These are phyloP conservation scores for Tricholoma terreum DNA, from an alignment of 768 basidiomycete species.

Conservation along the genomic window DNA sequence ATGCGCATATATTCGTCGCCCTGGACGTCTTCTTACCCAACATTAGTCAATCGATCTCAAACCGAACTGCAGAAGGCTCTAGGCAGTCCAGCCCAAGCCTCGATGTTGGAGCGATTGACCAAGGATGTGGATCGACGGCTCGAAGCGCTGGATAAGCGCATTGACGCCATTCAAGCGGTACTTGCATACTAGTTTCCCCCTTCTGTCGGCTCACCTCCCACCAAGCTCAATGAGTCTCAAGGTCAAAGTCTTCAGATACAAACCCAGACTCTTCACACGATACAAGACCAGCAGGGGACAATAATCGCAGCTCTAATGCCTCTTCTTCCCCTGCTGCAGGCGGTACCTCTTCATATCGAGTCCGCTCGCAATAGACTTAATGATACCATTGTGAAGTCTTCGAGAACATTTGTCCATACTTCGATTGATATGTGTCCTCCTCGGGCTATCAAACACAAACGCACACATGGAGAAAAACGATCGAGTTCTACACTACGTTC, in stretches of 20 bases:
- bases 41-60: slow-evolving; percentile 61
- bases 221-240: slow-evolving; percentile 46
- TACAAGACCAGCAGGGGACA: slow-evolving; percentile 61
- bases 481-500: slow-evolving; percentile 15
- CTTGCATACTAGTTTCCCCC: background rate
- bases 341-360: slow-evolving; percentile 57
- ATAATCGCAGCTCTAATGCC: slow-evolving; percentile 55
- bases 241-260: slow-evolving; percentile 50
- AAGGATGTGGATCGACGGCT: slow-evolving; percentile 42
- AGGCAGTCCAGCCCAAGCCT: slow-evolving; percentile 53
- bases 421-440: slow-evolving; percentile 3
- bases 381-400: slow-evolving; percentile 27
- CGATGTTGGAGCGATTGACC: slow-evolving; percentile 35
- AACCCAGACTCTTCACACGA: slow-evolving; percentile 50
- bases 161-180: slow-evolving; percentile 57
- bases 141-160: slow-evolving; percentile 48
- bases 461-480: slow-evolving; percentile 13
- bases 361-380: slow-evolving; percentile 31
- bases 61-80: slow-evolving; percentile 55
- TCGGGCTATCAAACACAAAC: background rate
- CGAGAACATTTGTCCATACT: slow-evolving; percentile 3
- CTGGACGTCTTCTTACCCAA: slow-evolving; percentile 1
- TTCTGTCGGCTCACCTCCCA: slow-evolving; percentile 1
- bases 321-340: slow-evolving; percentile 57
- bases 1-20: slow-evolving; percentile 1